These are phyloP conservation scores for Candida golubevii DNA, from an alignment of 805 yeast genomes.

Conservation along the genomic window DNA sequence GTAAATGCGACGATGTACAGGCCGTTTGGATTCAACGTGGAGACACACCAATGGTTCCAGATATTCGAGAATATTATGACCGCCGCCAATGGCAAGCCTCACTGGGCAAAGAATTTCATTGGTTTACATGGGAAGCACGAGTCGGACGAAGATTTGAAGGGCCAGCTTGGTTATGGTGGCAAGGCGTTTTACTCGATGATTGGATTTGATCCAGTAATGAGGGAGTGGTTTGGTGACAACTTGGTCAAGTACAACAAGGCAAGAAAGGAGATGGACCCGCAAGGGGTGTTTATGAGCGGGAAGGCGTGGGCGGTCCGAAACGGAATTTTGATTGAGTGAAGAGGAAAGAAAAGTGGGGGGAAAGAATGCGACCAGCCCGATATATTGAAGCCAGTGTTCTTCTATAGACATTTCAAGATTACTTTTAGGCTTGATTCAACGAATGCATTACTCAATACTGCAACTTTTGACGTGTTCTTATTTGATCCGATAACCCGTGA, in stretches of 20 bases:
- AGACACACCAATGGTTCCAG: slow-evolving; percentile 75
- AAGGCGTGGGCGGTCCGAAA: slow-evolving; percentile 78
- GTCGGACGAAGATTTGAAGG: slow-evolving; percentile 33
- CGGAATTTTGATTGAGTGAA: slow-evolving; percentile 48
- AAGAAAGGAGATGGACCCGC: slow-evolving; percentile 71
- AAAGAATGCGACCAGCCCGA: too few species aligned
- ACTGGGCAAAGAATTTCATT: slow-evolving; percentile 95
- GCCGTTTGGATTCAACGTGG: slow-evolving; percentile 78
- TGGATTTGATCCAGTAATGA: slow-evolving; percentile 67
- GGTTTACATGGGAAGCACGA: slow-evolving; percentile 46
- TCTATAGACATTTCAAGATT: too few species aligned
- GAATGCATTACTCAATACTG: too few species aligned
- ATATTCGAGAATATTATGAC: slow-evolving; percentile 76
- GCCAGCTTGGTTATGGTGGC: slow-evolving; percentile 38
- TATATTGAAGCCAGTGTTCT: too few species aligned
- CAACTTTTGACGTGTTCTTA: too few species aligned
- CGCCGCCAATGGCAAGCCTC: slow-evolving; percentile 88
- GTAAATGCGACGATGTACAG: slow-evolving; percentile 94
- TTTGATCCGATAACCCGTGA: too few species aligned
- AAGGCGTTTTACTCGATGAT: slow-evolving; percentile 65
- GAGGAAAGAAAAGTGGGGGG: background rate
- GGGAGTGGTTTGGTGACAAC: slow-evolving; percentile 77
- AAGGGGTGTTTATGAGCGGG: slow-evolving; percentile 74
- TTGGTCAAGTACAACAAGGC: slow-evolving; percentile 56
- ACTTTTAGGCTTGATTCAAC: too few species aligned